These are phyloP conservation scores for Microstroma glucosiphilum DNA, from an alignment of 1,284 basidiomycete species.

Conservation along the genomic window DNA sequence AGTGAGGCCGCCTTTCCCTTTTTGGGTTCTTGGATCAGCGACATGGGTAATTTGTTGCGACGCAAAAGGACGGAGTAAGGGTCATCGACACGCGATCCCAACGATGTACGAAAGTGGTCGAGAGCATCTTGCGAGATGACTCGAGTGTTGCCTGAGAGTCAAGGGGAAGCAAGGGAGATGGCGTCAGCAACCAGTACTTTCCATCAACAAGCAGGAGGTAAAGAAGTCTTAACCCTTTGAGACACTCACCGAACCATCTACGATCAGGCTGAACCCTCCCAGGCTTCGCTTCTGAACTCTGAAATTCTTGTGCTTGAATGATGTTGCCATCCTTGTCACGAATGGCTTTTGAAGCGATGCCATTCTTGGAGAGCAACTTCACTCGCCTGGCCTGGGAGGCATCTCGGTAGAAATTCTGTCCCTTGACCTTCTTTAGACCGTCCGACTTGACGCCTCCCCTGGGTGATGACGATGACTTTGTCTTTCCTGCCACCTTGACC, in stretches of 20 bases:
- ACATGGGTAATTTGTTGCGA: slow-evolving; percentile 49
- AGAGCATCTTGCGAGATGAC: slow-evolving; percentile 62
- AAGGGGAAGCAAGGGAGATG: not conserved
- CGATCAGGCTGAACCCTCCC: slow-evolving; percentile 49
- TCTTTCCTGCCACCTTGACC: slow-evolving; percentile 4
- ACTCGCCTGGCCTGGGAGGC: slow-evolving; percentile 48
- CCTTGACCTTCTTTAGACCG: slow-evolving; percentile 17
- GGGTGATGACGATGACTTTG: not conserved
- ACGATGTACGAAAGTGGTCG: slow-evolving; percentile 57
- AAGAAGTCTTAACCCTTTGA: not conserved
- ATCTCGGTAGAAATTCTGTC: slow-evolving; percentile 51
- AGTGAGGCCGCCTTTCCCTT: slow-evolving; percentile 42
- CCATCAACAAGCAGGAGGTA: slow-evolving; percentile 7
- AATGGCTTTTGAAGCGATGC: slow-evolving; percentile 44
- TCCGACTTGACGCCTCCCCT: not conserved
- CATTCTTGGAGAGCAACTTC: slow-evolving; percentile 45
- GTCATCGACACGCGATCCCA: slow-evolving; percentile 42
- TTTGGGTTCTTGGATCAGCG: slow-evolving; percentile 43
- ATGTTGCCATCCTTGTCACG: slow-evolving; percentile 47
- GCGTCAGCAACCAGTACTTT: slow-evolving; percentile 3
- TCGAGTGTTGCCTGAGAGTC: slow-evolving; percentile 68
- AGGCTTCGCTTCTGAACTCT: slow-evolving; percentile 46
- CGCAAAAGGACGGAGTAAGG: slow-evolving; percentile 47
- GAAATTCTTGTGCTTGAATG: slow-evolving; percentile 45
- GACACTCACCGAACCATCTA: slow-evolving; percentile 38